These are phyloP conservation scores for Mimosa pudica DNA, from an alignment of 306 rosid genomes.

Conservation along the genomic window DNA sequence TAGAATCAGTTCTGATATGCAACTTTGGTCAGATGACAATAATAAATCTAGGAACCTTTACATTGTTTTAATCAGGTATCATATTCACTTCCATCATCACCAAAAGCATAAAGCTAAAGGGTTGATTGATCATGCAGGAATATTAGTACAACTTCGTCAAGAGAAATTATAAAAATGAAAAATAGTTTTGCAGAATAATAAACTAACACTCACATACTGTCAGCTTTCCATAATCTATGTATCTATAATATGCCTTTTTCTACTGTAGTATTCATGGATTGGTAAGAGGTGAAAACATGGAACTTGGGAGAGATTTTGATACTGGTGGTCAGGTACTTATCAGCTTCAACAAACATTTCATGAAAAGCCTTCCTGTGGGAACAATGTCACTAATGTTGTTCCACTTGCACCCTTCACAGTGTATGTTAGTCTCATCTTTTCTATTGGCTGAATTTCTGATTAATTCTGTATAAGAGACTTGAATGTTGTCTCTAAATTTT, in stretches of 20 bases:
- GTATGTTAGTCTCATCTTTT: no score
- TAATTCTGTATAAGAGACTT: no score
- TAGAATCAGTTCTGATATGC: slow-evolving; percentile 57
- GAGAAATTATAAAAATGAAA: background rate
- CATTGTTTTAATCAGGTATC: slow-evolving; percentile 67
- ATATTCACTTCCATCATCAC: slow-evolving; percentile 9
- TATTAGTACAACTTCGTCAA: background rate
- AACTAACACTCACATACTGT: background rate
- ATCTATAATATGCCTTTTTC: background rate
- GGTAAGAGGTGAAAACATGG: slow-evolving; percentile 88
- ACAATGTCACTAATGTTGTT: no score
- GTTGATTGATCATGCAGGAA: background rate
- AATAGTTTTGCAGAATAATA: background rate
- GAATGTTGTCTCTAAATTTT: no score
- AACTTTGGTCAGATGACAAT: slow-evolving; percentile 56
- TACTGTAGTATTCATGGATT: slow-evolving; percentile 67
- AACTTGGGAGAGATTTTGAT: slow-evolving; percentile 85
- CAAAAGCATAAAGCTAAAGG: background rate
- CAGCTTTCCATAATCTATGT: background rate
- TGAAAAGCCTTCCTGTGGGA: no score
- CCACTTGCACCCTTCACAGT: no score
- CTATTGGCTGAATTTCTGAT: no score
- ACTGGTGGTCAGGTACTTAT: slow-evolving; percentile 77
- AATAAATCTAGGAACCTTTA: slow-evolving; percentile 57
- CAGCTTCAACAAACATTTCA: background rate